A percentile compares a stretch with the other conserved stretches of the same genome.
Conservation (phyloP, 768 basidiomycete genomes). For the Suillus spraguei region DNA sequence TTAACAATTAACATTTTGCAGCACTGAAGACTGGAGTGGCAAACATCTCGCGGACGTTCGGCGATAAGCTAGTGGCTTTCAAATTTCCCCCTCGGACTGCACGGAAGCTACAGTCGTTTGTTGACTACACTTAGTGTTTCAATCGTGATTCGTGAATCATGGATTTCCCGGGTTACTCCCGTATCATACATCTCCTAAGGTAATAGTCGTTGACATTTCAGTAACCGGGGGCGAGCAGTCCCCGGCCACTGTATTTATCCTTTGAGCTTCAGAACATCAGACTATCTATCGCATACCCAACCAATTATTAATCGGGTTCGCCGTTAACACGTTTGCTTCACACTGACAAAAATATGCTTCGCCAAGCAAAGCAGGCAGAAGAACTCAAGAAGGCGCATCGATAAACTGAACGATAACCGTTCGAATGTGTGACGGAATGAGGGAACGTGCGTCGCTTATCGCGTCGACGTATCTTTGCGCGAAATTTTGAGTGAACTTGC, state of each 20-base stretch:
- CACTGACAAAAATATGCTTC: neutral
- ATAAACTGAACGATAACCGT: too few relatives aligned
- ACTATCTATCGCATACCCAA: neutral
- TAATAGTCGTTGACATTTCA: neutral
- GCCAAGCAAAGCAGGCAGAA: too few relatives aligned
- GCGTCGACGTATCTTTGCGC: neutral
- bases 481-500: neutral
- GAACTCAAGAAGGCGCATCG: neutral
- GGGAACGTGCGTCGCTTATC: neutral
- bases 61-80: slow-evolving; percentile 73
- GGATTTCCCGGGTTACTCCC: neutral
- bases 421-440: neutral
- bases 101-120: slow-evolving; percentile 66
- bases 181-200: neutral
- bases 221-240: neutral
- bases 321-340: neutral
- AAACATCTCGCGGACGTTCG: slow-evolving; percentile 71
- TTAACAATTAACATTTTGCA: slow-evolving; percentile 26
- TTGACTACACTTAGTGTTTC: slow-evolving; percentile 56
- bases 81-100: slow-evolving; percentile 74
- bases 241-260: neutral
- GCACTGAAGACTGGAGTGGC: slow-evolving; percentile 69
- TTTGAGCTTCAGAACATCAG: neutral
- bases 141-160: neutral
- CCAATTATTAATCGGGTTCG: neutral